Conservation (phyloP, 108 stramenopile genomes). For the Fistulifera pelliculosa region DNA sequence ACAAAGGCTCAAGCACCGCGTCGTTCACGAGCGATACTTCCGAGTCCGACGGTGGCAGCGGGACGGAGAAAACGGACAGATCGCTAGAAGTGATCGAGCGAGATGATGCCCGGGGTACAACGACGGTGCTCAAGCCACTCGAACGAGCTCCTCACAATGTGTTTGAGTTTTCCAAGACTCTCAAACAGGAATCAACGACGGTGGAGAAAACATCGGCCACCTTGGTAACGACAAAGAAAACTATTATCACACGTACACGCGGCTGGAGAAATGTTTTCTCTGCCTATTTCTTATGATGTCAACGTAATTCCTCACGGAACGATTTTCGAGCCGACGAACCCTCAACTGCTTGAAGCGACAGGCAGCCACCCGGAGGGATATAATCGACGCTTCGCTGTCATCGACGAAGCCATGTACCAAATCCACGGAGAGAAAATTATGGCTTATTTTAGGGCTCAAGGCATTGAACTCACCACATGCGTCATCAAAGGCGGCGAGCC, state of each 20-base stretch:
- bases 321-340: constrained; percentile 57
- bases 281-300: constrained; percentile 87
- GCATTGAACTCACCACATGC: constrained; percentile 56
- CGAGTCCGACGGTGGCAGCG: constrained; percentile 4
- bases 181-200: constrained; percentile 33
- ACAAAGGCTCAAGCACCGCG: constrained; percentile 26
- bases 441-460: constrained; percentile 50
- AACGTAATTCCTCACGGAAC: constrained; percentile 78
- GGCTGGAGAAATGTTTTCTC: constrained; percentile 86
- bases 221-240: constrained; percentile 74
- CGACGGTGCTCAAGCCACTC: constrained; percentile 47
- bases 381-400: constrained; percentile 76
- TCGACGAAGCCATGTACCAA: constrained; percentile 64
- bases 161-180: constrained; percentile 67
- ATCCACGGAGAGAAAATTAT: constrained; percentile 60
- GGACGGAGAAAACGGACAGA: constrained; percentile 15
- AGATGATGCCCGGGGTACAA: constrained; percentile 59
- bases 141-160: constrained; percentile 83
- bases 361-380: constrained; percentile 72
- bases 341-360: constrained; percentile 68
- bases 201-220: constrained; percentile 51
- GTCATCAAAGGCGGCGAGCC: constrained; percentile 70
- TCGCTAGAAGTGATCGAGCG: constrained; percentile 30
- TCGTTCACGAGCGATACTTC: constrained; percentile 31
- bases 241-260: constrained; percentile 50